Percentiles rank a stretch among this genome's conserved stretches.
Evolutionary conservation across 2,329 filamentous ascomycete species (phyloP).

Genomic region (Ophiostoma piceae): DNA sequence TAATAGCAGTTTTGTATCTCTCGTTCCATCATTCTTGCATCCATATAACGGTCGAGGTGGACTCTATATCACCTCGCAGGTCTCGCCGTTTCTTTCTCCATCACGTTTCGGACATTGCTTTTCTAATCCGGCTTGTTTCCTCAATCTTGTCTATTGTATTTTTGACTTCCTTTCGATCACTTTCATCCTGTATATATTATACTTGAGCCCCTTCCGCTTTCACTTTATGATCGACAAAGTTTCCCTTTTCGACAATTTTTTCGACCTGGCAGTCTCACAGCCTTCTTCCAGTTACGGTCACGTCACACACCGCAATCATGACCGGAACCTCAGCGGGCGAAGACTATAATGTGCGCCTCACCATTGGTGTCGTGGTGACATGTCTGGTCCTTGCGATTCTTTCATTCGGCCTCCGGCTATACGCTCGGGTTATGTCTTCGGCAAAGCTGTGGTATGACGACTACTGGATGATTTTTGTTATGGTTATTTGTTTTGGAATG

Average conservation of each 20-base stretch:
- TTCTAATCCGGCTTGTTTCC: background rate
- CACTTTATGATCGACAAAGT: background rate
- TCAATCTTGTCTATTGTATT: background rate
- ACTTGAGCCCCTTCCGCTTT: background rate
- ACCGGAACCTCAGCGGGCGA: background rate
- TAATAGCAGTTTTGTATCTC: background rate
- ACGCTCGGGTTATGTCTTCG: conserved; percentile 17
- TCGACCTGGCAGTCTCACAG: background rate
- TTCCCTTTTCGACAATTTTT: background rate
- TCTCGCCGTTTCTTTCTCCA: background rate
- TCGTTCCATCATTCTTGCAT: background rate
- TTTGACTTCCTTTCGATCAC: background rate
- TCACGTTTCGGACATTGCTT: background rate
- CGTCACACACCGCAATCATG: background rate
- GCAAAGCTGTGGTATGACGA: conserved; percentile 26
- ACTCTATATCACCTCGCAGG: background rate
- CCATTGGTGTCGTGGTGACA: conserved; percentile 23
- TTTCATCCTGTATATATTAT: background rate
- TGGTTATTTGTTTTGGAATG: conserved; percentile 24
- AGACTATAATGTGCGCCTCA: conserved; percentile 23
- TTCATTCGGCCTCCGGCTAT: conserved; percentile 23
- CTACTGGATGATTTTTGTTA: conserved; percentile 26
- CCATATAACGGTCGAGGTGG: background rate
- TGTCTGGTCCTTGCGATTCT: conserved; percentile 22
- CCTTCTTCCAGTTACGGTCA: background rate